Percentiles rank a stretch among this genome's conserved stretches.
phyloP scores from a whole-genome alignment of 1,284 basidiomycete genomes.

The Sporisorium sorghi region DNA sequence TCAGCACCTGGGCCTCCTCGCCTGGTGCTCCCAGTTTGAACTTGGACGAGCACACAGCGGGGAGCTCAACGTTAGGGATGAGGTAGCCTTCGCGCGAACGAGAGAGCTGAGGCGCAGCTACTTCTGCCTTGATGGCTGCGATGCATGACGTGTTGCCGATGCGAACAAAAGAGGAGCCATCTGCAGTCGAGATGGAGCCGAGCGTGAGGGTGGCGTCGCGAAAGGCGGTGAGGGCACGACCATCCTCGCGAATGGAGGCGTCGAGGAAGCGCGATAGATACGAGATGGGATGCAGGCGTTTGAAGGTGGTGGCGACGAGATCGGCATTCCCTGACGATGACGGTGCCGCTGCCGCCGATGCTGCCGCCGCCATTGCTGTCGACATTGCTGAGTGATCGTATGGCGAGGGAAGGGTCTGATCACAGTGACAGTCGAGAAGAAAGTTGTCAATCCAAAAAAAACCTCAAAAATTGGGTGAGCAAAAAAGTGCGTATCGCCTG shows the following conservation, averaged over 20 bases:
- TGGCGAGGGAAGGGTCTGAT: background rate
- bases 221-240: conserved; percentile 27
- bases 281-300: conserved; percentile 51
- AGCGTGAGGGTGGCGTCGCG: conserved; percentile 43
- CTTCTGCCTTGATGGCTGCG: conserved; percentile 56
- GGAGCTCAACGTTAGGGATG: conserved; percentile 84
- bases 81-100: conserved; percentile 45
- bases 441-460: conserved; percentile 1
- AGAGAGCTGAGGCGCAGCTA: conserved; percentile 40
- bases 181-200: conserved; percentile 51
- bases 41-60: conserved; percentile 88
- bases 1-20: conserved; percentile 55
- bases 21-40: conserved; percentile 92
- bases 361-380: conserved; percentile 4
- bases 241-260: conserved; percentile 53
- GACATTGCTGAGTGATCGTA: conserved; percentile 25
- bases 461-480: background rate
- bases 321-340: conserved; percentile 19
- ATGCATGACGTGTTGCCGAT: conserved; percentile 52
- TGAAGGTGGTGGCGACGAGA: conserved; percentile 50
- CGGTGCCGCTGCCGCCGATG: background rate
- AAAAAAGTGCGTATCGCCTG: conserved; percentile 10
- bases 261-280: conserved; percentile 56
- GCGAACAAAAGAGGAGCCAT: conserved; percentile 49
- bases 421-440: conserved; percentile 2